Conservation (phyloP, 2,329 filamentous ascomycete genomes). For the Aspergillus caelatus region DNA sequence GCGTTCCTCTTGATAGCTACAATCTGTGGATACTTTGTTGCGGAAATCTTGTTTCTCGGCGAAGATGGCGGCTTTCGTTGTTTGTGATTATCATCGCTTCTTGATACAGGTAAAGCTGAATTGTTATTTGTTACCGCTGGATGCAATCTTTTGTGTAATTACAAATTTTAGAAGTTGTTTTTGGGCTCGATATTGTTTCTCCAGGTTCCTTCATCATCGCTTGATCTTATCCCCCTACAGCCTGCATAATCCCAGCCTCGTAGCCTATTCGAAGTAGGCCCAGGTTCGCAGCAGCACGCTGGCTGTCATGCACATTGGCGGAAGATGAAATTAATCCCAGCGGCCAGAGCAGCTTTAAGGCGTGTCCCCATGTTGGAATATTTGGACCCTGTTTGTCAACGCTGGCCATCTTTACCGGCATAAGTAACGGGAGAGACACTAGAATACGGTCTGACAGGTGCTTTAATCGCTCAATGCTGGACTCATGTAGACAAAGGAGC, state of each 20-base stretch:
- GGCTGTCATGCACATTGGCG: neutral
- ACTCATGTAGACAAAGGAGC: neutral
- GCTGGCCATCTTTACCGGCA: neutral
- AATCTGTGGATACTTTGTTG: neutral
- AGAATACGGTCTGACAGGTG: neutral
- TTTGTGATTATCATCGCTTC: neutral
- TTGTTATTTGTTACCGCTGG: neutral
- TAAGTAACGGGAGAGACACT: neutral
- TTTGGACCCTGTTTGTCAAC: neutral
- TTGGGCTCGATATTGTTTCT: neutral
- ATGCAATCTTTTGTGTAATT: neutral
- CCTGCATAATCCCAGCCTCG: neutral
- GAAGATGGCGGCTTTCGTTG: neutral
- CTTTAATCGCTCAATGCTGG: neutral
- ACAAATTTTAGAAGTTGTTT: neutral
- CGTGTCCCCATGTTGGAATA: neutral
- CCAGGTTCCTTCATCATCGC: neutral
- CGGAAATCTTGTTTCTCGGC: neutral
- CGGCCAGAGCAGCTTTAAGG: neutral
- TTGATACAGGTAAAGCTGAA: neutral
- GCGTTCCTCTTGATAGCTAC: neutral
- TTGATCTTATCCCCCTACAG: neutral
- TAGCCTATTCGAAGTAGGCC: neutral
- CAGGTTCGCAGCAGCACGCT: neutral
- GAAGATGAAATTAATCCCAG: neutral